Evolutionary conservation across 257 asterid species (phyloP).

Genomic region (Solanum piurae): DNA sequence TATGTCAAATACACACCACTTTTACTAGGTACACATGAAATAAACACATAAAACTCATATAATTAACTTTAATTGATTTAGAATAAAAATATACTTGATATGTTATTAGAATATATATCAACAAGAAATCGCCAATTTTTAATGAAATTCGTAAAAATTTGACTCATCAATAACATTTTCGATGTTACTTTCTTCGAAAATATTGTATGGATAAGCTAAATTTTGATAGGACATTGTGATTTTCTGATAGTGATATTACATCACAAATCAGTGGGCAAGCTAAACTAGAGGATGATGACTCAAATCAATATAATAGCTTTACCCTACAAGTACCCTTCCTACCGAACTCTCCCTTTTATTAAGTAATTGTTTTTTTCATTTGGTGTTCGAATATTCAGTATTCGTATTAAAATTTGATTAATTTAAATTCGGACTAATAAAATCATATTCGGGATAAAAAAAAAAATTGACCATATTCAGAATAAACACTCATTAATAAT

Average conservation of each 20-base stretch:
- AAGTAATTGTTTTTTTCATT: not conserved
- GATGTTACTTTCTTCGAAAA: not conserved
- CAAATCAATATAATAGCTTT: conserved; percentile 1
- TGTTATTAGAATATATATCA: not conserved
- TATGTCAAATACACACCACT: not conserved
- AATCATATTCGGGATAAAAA: accelerated
- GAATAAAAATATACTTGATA: not conserved
- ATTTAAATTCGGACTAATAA: accelerated
- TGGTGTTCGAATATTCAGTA: not conserved
- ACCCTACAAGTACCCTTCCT: conserved; percentile 34
- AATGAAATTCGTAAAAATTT: not conserved
- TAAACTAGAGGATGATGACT: not conserved
- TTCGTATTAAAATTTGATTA: accelerated
- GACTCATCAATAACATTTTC: accelerated
- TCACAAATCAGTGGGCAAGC: not conserved
- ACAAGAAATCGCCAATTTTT: accelerated
- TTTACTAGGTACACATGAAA: not conserved
- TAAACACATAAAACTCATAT: not conserved
- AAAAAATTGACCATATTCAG: accelerated
- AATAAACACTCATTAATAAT: not conserved
- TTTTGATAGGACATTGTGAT: not conserved
- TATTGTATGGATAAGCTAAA: not conserved
- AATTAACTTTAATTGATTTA: not conserved
- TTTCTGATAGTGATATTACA: not conserved
- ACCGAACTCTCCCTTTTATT: conserved; percentile 13